Conservation (phyloP, 202 grass and related monocot species). For the Zizania palustris region DNA sequence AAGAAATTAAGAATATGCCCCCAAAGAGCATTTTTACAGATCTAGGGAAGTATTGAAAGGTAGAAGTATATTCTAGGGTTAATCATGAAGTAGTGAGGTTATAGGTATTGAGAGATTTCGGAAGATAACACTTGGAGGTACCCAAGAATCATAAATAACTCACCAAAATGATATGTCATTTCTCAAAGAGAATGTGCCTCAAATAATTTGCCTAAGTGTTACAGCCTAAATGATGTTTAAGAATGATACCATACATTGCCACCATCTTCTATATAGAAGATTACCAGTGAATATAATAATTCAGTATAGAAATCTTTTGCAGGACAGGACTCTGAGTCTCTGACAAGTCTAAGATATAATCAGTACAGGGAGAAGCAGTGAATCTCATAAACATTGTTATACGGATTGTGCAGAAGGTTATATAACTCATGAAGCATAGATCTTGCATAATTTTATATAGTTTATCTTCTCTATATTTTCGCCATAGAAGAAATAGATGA, state of each 20-base stretch:
- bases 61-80: too few relatives aligned
- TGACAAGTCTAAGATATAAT: background rate
- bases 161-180: background rate
- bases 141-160: too few relatives aligned
- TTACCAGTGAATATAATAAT: background rate
- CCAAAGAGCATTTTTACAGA: background rate
- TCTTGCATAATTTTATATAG: background rate
- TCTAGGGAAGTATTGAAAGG: too few relatives aligned
- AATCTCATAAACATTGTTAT: background rate
- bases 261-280: slow-evolving; percentile 6
- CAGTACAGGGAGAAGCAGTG: background rate
- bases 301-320: background rate
- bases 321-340: background rate
- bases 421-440: background rate
- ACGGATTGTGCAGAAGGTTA: background rate
- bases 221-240: slow-evolving; percentile 12
- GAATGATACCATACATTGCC: background rate
- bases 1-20: background rate
- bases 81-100: too few relatives aligned
- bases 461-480: background rate
- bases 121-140: too few relatives aligned
- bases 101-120: too few relatives aligned
- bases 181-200: background rate
- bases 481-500: background rate
- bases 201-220: background rate